Evolutionary conservation across 345 rosid species (phyloP), one percentile per base, ranked within the genome.

Genomic region (Salix exigua): DNA sequence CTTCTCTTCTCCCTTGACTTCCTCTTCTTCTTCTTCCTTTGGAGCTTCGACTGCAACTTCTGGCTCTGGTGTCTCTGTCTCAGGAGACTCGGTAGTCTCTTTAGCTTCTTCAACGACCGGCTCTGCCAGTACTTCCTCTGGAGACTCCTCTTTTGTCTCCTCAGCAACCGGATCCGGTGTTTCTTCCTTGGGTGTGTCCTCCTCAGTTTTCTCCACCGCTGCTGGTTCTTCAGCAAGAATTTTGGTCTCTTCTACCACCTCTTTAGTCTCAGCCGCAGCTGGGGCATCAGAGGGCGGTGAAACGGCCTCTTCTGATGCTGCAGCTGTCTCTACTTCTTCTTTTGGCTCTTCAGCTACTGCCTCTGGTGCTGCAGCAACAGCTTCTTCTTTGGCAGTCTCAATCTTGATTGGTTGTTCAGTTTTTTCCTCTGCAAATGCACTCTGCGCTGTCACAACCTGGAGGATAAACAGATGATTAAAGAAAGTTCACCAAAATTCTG

Each of bases 391-490:
- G 68, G 23, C 69, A 77, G 72, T 72, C 44, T 76, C 82, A 70
- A 40, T 71, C 75, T 85, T 68, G 74, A 60, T 19, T 11, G 75
- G 3, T 58, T 84, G 85, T 65, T 86, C 85, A 26, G n/a, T 12
- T 78, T 79, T 80, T 78, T 86, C 92, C 82, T 75, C 90, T 6
- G 66, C 37, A 21, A 77, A 62, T 7, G 89, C 89, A 40, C 80
- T 70, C 68, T 80, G 78, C 51, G 76, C 89, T 69, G 90, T 68
- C 46, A 81, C 90, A 80, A 91, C 88, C 94, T 91, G 82, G 60
- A 72, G 5, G 68, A 67, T 14, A 82, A 3, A 40, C 11, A 10
- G 38, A 40, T 37, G 14, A 48, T 3, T 6, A 19, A 21, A 30
- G 7, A 71, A 67, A 9, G 67, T 10, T 2, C 35, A 64, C 30